Base-by-base conservation (phyloP, 2,329 filamentous ascomycete species). In the Sclerotinia sclerotiorum region DNA sequence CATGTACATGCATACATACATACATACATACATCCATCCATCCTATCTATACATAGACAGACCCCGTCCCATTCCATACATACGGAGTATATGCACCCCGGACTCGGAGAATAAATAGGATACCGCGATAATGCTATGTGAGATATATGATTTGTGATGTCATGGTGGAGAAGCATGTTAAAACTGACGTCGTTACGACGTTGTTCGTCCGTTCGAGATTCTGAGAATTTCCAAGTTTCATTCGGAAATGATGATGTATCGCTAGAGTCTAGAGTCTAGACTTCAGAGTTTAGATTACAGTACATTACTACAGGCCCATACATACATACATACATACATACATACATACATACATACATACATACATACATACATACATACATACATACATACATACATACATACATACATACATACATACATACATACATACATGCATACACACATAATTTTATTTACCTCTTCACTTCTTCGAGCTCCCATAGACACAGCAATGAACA, bases 81-180 rank as follows among this genome's bases (percentile, higher is more conserved):
- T 35, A n/a, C n/a, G n/a, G n/a, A n/a, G n/a, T n/a, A 10, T 10
- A 55, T 61, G 57, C 44, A 62, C 58, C 58, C 58, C 42, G 32
- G 29, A 49, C 5, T 44, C 58, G 39, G 44, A 32, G 19, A 44
- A 27, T 48, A n/a, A 15, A 21, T 32, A 57, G 6, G 46, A n/a
- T 48, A 29, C 5, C 29, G 5, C 29, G 2, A 29, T 29, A n/a
- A 55, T 21, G 17, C 29, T 19, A 11, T 52, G 24, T 2, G 54
- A 35, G n/a, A n/a, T n/a, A n/a, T 49, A 8, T 49, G 39, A 13
- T 39, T 1, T 13, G 44, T 62, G 60, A 63, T 63, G 60, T 51
- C 60, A 63, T 63, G 10, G 29, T 63, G 44, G 60, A 35, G 60
- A 32, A 39, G 29, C 32, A 63, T 42, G 44, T 63, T 63, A 51